These are phyloP conservation scores for Globisporangium radiosum DNA, from an alignment of 352 stramenopile species.

Conservation along the genomic window DNA sequence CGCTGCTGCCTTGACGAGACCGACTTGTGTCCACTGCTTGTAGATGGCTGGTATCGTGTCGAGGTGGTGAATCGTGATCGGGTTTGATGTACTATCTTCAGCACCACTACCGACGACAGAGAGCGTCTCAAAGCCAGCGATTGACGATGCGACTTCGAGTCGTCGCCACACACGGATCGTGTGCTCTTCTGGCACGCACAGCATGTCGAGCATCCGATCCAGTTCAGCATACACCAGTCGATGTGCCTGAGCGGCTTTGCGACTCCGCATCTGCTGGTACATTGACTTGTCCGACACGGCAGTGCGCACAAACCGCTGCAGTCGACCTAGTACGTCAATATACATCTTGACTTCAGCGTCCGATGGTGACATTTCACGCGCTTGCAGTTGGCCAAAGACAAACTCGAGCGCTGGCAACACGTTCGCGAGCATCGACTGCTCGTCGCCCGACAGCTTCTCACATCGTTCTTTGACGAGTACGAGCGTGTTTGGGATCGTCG, in stretches of 20 bases:
- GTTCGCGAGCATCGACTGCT: background rate
- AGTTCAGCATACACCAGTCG: constrained; percentile 6
- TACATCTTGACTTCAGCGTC: background rate
- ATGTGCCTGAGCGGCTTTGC: background rate
- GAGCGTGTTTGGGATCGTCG: background rate
- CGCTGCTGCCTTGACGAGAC: background rate
- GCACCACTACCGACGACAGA: background rate
- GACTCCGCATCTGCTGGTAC: background rate
- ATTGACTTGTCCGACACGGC: constrained; percentile 6
- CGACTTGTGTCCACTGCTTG: background rate
- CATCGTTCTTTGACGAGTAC: background rate
- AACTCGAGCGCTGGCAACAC: background rate
- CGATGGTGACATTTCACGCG: background rate
- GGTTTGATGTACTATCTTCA: background rate
- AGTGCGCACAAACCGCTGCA: background rate
- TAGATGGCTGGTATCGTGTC: background rate
- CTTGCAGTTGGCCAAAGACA: background rate
- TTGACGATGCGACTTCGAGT: background rate
- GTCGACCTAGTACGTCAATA: background rate
- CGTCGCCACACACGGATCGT: background rate
- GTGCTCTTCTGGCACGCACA: background rate
- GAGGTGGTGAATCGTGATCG: background rate
- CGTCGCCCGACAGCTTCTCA: background rate
- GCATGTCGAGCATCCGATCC: constrained; percentile 6
- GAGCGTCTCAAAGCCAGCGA: background rate